Evolutionary conservation across 352 stramenopile species (phyloP).

Genomic region (Phytopythium aichiense): DNA sequence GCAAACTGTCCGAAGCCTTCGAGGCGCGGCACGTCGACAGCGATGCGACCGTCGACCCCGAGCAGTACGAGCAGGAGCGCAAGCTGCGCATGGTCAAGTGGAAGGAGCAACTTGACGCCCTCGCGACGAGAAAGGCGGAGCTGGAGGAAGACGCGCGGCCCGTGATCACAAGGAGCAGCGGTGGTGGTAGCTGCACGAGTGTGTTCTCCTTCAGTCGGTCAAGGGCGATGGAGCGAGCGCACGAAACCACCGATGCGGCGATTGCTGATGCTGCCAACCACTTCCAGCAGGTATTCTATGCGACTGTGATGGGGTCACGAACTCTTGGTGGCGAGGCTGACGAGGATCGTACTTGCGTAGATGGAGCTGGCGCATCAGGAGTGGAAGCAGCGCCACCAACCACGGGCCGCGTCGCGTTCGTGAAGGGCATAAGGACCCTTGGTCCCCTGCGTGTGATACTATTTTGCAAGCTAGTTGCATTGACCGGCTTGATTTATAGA

Average conservation of each 20-base stretch:
- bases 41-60: constrained; percentile 15
- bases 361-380: constrained; percentile 54
- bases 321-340: constrained; percentile 6
- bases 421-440: not conserved
- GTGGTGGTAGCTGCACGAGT: constrained; percentile 11
- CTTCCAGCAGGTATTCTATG: constrained; percentile 44
- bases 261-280: constrained; percentile 45
- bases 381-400: constrained; percentile 45
- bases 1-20: not conserved
- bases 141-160: constrained; percentile 22
- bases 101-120: constrained; percentile 42
- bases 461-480: not conserved
- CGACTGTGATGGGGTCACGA: not conserved
- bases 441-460: not conserved
- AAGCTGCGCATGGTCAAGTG: constrained; percentile 40
- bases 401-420: constrained; percentile 8
- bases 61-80: constrained; percentile 43
- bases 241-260: constrained; percentile 30
- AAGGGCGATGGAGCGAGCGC: constrained; percentile 25
- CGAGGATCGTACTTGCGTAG: constrained; percentile 18
- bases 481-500: constrained; percentile 4
- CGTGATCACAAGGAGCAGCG: constrained; percentile 17
- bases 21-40: constrained; percentile 14
- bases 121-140: constrained; percentile 41
- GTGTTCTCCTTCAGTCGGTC: constrained; percentile 19